phyloP scores from a whole-genome alignment of 306 rosid species.

The Vigna trinervia region DNA sequence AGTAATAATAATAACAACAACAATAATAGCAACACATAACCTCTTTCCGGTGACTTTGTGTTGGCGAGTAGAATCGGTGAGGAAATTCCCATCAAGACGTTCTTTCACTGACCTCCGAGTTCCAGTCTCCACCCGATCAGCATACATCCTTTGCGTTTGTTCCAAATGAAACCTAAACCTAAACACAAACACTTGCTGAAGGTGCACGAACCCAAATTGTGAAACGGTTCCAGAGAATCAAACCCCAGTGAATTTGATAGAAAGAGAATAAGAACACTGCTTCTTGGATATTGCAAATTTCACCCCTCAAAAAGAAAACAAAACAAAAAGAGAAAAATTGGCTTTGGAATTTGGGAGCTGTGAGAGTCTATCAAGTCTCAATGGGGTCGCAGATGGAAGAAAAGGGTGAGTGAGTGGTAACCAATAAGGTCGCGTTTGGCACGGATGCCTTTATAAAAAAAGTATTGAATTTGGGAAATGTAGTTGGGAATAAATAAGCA shows the following conservation, averaged over 20 bases:
- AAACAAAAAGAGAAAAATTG: not conserved
- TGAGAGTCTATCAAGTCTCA: not conserved
- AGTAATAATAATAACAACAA: not conserved
- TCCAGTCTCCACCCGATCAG: conserved; percentile 73
- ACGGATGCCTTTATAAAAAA: not conserved
- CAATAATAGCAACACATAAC: conserved; percentile 30
- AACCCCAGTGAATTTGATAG: conserved; percentile 12
- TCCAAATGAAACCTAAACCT: conserved; percentile 23
- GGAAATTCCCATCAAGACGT: conserved; percentile 65
- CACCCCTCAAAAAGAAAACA: not conserved
- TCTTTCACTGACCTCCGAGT: conserved; percentile 68
- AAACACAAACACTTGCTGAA: not conserved
- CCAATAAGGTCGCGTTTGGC: not conserved
- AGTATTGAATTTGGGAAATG: not conserved
- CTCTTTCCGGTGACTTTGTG: conserved; percentile 66
- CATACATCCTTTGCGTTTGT: conserved; percentile 55
- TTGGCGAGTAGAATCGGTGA: conserved; percentile 52
- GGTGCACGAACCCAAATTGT: conserved; percentile 1
- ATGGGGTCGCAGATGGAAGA: not conserved
- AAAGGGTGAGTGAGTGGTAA: not conserved
- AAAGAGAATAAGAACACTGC: not conserved
- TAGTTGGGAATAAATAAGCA: not conserved
- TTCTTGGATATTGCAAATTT: not conserved
- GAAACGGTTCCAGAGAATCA: not conserved
- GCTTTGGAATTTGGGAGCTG: not conserved